phyloP scores from a whole-genome alignment of 148 eudicot genomes.

The Persicaria tinctoria region DNA sequence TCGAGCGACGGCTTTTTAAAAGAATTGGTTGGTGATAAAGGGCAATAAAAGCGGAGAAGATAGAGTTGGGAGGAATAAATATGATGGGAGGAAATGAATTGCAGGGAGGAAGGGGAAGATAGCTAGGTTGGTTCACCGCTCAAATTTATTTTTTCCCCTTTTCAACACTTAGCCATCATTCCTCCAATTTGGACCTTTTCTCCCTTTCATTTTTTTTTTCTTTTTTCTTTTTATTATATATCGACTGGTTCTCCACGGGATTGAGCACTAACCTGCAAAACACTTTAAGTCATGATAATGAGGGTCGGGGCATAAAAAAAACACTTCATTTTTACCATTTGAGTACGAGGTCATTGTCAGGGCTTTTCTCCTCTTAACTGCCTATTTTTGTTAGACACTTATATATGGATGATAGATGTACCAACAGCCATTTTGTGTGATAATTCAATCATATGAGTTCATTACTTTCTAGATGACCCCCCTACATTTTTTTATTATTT shows the following conservation, averaged over 20 bases:
- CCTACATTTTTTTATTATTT: not conserved
- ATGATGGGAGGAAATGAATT: not conserved
- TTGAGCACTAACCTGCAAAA: too few relatives aligned
- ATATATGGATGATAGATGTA: not conserved
- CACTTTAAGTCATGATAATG: too few relatives aligned
- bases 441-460: not conserved
- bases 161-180: not conserved
- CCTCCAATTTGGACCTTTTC: not conserved
- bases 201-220: too few relatives aligned
- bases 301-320: too few relatives aligned
- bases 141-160: not conserved
- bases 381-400: not conserved
- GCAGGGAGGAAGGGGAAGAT: conserved; percentile 5
- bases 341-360: too few relatives aligned
- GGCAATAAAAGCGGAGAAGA: not conserved
- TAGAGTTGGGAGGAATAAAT: not conserved
- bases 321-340: too few relatives aligned
- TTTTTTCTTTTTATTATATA: too few relatives aligned
- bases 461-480: not conserved
- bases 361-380: not conserved
- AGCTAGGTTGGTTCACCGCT: not conserved
- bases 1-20: not conserved
- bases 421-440: conserved; percentile 3
- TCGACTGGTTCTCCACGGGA: too few relatives aligned
- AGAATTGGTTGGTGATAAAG: not conserved